phyloP scores from a whole-genome alignment of 805 yeast species.

The Starmerella bombi region DNA sequence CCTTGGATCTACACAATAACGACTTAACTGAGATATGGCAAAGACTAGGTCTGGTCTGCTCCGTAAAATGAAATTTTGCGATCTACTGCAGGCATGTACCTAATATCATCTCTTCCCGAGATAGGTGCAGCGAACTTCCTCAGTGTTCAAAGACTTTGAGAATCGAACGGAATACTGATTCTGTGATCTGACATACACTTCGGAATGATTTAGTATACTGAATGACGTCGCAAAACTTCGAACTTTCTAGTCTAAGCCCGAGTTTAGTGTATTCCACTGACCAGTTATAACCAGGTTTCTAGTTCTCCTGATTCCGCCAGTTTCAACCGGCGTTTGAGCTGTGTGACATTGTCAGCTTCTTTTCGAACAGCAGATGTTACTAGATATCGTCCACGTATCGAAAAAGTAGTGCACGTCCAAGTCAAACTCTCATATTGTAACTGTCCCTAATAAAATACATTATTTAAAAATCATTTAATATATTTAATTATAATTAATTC shows the following conservation, averaged over 20 bases:
- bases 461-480: too few species aligned
- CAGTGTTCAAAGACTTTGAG: too few species aligned
- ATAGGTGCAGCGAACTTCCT: too few species aligned
- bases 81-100: neutral
- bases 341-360: neutral
- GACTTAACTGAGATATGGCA: neutral
- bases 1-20: neutral
- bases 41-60: constrained; percentile 1
- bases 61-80: neutral
- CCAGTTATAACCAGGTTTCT: neutral
- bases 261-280: neutral
- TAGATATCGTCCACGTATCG: too few species aligned
- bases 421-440: too few species aligned
- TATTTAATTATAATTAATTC: too few species aligned
- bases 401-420: too few species aligned
- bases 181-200: neutral
- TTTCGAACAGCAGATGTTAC: neutral
- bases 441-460: too few species aligned
- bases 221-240: neutral
- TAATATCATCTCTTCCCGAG: neutral
- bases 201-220: neutral
- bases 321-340: neutral
- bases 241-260: neutral
- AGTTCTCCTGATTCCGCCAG: neutral
- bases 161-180: too few species aligned